Percentiles rank a stretch among this genome's conserved stretches.
Conservation (phyloP, 2,329 filamentous ascomycete species). For the Escovopsis weberi region DNA sequence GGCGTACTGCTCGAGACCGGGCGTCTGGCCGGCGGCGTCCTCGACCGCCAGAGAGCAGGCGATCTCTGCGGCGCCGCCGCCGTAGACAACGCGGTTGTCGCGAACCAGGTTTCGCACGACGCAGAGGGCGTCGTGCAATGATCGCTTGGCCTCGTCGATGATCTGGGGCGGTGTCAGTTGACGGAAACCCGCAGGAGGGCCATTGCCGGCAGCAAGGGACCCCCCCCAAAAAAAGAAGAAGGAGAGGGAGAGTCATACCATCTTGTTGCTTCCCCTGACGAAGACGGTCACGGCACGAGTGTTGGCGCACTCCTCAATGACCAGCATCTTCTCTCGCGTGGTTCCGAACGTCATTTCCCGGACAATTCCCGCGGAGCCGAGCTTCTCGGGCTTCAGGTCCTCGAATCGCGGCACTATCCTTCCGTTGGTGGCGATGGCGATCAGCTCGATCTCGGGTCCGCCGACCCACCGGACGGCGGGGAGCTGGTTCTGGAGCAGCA, state of each 20-base stretch:
- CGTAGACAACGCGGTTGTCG: constrained; percentile 96
- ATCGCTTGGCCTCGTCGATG: constrained; percentile 97
- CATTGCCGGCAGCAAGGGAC: no score
- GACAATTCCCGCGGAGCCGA: constrained; percentile 79
- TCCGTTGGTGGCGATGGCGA: constrained; percentile 96
- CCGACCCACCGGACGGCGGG: constrained; percentile 97
- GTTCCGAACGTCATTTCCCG: constrained; percentile 95
- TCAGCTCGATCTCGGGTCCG: constrained; percentile 93
- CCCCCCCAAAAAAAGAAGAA: no score
- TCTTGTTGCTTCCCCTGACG: constrained; percentile 96
- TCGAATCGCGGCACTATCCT: constrained; percentile 96
- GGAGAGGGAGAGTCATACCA: constrained; percentile 45
- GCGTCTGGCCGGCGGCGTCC: constrained; percentile 85
- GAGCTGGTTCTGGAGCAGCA: constrained; percentile 88
- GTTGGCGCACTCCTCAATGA: constrained; percentile 98
- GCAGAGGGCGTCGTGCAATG: constrained; percentile 91
- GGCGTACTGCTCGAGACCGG: constrained; percentile 95
- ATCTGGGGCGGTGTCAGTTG: constrained; percentile 42
- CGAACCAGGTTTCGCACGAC: constrained; percentile 92
- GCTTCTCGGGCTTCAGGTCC: constrained; percentile 79
- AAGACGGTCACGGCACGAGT: constrained; percentile 93
- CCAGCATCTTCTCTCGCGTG: constrained; percentile 97
- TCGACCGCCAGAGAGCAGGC: constrained; percentile 94
- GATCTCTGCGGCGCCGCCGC: constrained; percentile 91
- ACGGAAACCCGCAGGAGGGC: no score